Conservation (phyloP, 78 protist species). For the Dictyostelium purpureum region DNA sequence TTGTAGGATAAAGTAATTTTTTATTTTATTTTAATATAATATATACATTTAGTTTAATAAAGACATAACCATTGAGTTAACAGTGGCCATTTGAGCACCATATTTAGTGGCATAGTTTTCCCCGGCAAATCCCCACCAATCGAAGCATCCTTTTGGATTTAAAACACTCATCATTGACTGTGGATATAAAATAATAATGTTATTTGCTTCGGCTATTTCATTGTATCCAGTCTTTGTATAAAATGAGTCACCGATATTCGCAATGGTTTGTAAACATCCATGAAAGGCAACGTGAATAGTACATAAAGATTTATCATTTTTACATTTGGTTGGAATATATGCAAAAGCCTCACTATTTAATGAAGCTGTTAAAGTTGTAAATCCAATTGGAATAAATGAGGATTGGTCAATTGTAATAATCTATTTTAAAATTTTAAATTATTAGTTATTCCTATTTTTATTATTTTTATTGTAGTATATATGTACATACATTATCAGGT, state of each 20-base stretch:
- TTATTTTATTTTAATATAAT: too few relatives aligned
- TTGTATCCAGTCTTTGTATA: conserved; percentile 80
- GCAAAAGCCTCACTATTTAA: conserved; percentile 74
- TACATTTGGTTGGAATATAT: conserved; percentile 78
- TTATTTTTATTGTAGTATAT: not conserved
- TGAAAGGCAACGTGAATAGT: conserved; percentile 79
- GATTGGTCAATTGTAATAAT: conserved; percentile 44
- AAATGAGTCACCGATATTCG: conserved; percentile 41
- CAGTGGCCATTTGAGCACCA: conserved; percentile 73
- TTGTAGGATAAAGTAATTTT: too few relatives aligned
- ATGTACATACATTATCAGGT: conserved; percentile 34
- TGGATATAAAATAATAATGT: conserved; percentile 85
- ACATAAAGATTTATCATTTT: not conserved
- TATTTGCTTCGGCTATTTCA: conserved; percentile 88
- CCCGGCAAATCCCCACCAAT: conserved; percentile 82
- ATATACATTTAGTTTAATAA: not conserved
- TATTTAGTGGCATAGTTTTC: conserved; percentile 61
- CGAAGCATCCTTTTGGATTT: conserved; percentile 87
- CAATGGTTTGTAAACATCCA: conserved; percentile 80
- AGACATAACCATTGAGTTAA: conserved; percentile 34
- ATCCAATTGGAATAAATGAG: conserved; percentile 36
- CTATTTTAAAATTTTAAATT: not conserved
- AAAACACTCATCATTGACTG: conserved; percentile 52
- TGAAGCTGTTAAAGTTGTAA: conserved; percentile 42
- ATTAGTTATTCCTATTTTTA: not conserved